Conservation (phyloP, 2,329 filamentous ascomycete genomes). For the Clonostachys rosea region DNA sequence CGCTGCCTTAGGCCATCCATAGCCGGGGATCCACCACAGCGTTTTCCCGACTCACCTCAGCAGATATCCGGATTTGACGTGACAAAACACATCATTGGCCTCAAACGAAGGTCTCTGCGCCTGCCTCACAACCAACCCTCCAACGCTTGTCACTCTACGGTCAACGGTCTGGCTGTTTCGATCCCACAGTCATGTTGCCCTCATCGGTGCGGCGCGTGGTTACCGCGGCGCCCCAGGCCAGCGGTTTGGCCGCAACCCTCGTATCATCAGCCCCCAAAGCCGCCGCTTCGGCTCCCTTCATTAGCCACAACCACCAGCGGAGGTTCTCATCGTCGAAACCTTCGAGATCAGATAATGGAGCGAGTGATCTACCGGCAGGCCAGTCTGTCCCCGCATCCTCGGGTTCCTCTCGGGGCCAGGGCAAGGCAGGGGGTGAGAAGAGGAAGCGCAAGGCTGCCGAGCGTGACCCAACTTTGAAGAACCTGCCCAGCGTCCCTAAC, state of each 20-base stretch:
- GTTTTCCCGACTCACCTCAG: conserved; percentile 1
- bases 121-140: too few relatives aligned
- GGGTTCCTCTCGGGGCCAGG: conserved; percentile 29
- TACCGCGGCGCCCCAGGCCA: conserved; percentile 38
- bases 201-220: conserved; percentile 52
- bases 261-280: conserved; percentile 31
- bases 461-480: conserved; percentile 40
- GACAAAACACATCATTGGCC: too few relatives aligned
- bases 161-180: too few relatives aligned
- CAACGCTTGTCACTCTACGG: too few relatives aligned
- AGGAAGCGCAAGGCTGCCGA: conserved; percentile 49
- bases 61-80: too few relatives aligned
- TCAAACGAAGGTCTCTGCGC: too few relatives aligned
- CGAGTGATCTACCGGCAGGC: conserved; percentile 42
- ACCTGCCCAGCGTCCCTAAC: conserved; percentile 69
- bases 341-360: conserved; percentile 54
- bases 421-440: conserved; percentile 44
- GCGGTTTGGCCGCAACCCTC: conserved; percentile 35
- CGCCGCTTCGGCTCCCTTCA: conserved; percentile 24
- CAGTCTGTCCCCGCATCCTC: conserved; percentile 44
- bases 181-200: conserved; percentile 25
- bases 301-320: conserved; percentile 41
- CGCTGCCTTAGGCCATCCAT: conserved; percentile 28
- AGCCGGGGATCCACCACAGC: conserved; percentile 12
- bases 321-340: conserved; percentile 59